These are phyloP conservation scores for Galerina sulciceps DNA, from an alignment of 768 basidiomycete species.

Conservation along the genomic window DNA sequence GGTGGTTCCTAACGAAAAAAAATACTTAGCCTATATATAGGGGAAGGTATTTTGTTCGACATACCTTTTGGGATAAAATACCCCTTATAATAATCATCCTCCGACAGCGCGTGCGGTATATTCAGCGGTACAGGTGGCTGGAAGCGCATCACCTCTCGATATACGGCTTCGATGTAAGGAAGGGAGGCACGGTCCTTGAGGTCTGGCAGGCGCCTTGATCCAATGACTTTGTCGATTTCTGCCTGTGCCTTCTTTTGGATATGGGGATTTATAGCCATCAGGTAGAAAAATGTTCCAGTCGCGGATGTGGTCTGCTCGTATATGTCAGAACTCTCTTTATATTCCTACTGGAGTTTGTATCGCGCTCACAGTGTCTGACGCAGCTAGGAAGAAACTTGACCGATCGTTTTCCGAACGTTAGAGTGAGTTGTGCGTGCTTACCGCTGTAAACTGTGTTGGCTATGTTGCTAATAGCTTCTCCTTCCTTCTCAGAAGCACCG, in stretches of 20 bases:
- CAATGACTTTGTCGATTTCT: conserved; percentile 45
- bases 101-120: conserved; percentile 31
- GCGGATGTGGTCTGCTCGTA: conserved; percentile 32
- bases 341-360: no score
- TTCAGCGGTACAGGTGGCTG: conserved; percentile 16
- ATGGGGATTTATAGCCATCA: conserved; percentile 42
- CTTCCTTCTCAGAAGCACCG: conserved; percentile 14
- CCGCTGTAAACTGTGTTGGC: conserved; percentile 22
- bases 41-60: neutral
- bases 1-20: neutral
- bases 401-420: neutral
- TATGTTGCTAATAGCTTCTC: conserved; percentile 8
- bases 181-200: conserved; percentile 34
- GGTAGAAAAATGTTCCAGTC: conserved; percentile 38
- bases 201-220: conserved; percentile 37
- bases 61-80: conserved; percentile 45
- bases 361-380: conserved; percentile 10
- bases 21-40: neutral
- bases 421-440: neutral
- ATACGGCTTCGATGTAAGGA: conserved; percentile 32
- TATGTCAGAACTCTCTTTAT: neutral
- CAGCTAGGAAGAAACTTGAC: neutral
- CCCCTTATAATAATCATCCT: conserved; percentile 45
- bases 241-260: conserved; percentile 39
- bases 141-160: conserved; percentile 12